phyloP scores from a whole-genome alignment of 257 asterid genomes.

The Petrea volubilis region DNA sequence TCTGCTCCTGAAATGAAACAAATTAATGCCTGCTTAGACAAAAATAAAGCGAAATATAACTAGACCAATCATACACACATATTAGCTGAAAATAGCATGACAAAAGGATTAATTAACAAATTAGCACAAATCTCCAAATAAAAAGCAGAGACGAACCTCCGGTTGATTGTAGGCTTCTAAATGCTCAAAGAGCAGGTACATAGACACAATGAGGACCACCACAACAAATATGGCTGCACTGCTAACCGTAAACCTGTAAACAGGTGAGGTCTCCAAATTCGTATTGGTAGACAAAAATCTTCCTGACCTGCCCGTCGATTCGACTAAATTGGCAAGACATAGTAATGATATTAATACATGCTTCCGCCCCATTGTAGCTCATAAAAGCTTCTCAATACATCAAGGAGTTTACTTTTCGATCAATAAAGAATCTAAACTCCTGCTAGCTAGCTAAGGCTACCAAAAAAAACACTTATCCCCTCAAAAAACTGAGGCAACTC shows the following conservation, averaged over 20 bases:
- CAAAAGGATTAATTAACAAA: not conserved
- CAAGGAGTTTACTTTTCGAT: not conserved
- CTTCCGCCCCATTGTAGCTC: slow-evolving; percentile 51
- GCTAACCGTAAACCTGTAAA: slow-evolving; percentile 47
- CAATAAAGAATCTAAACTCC: not conserved
- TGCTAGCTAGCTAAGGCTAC: not conserved
- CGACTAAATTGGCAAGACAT: slow-evolving; percentile 31
- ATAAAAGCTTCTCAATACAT: not conserved
- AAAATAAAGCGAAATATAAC: not conserved
- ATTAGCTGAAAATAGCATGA: too few species aligned
- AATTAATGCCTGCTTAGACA: not conserved
- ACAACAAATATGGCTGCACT: slow-evolving; percentile 59
- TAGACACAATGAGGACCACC: slow-evolving; percentile 54
- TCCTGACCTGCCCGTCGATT: slow-evolving; percentile 42
- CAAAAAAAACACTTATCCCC: not conserved
- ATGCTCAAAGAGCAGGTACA: slow-evolving; percentile 62
- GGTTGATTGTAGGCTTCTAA: slow-evolving; percentile 66
- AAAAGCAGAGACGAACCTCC: slow-evolving; percentile 37
- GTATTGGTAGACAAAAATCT: slow-evolving; percentile 31
- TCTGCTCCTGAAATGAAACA: slow-evolving; percentile 56
- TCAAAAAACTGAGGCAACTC: not conserved
- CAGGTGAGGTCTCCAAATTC: slow-evolving; percentile 31
- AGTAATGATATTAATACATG: slow-evolving; percentile 25
- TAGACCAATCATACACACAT: not conserved
- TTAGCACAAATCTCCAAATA: not conserved